Base-by-base conservation (phyloP, 495 filamentous ascomycete species). In the Cercophora newfieldiana region DNA sequence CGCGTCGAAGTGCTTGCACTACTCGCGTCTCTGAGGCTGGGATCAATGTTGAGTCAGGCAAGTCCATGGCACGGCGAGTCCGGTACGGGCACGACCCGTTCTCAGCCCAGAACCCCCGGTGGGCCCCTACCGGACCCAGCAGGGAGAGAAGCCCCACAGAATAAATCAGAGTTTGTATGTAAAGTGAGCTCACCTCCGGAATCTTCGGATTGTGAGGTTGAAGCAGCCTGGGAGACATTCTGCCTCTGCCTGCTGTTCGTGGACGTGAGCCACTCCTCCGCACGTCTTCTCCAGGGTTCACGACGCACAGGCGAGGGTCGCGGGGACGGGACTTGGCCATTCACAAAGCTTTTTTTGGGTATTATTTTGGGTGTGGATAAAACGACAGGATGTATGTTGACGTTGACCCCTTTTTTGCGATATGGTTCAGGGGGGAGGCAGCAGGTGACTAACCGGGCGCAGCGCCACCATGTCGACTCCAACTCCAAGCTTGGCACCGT, bases 401-500 rank as follows among this genome's bases (percentile, higher is more conserved):
- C 4, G 12, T 44, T 14, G 3, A 16, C 2, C 37, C 37, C 37
- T 16, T 44, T 44, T 33, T 44, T 44, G 12, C 18, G 12, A 14
- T 44, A 16, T 6, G 3, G 4, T 16, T 2, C 12, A 14, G 18
- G 37, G 37, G 30, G 30, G 30, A 5, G 30, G 37, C 10, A 16
- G 37, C 37, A 16, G 2, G 37, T n/a, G n/a, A n/a, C 37, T 44
- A 14, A 44, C 37, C 3, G 3, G 37, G 4, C 2, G 37, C 37
- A 14, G 37, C 12, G n/a, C 19, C 54, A 56, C 57, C 25, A 69
- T 66, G 60, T 50, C 64, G 5, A 51, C 25, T 7, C 64, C 61
- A 19, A 50, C 59, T 19, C 58, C 67, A 33, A 64, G 24, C 55
- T 26, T 67, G 61, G 68, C 48, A 0, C 68, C 82, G 0, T 80